A percentile compares a stretch with the other conserved stretches of the same genome.
These are phyloP conservation scores for Aspergillus sp. DNA, from an alignment of 2,329 filamentous ascomycete species.

Conservation along the genomic window DNA sequence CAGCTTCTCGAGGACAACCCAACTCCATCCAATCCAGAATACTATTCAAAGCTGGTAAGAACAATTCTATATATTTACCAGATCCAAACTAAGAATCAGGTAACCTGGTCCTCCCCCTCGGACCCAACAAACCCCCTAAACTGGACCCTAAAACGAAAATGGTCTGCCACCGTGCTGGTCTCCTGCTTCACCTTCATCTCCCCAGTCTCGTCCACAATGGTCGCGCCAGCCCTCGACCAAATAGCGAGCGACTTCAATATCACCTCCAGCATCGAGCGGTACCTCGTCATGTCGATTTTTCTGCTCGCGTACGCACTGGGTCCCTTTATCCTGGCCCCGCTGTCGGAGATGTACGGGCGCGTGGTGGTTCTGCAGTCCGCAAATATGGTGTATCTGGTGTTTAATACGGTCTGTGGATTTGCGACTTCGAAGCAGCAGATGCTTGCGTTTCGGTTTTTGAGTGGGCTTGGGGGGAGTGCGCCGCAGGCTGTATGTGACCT, in stretches of 20 bases:
- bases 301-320: slow-evolving; percentile 52
- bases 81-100: neutral
- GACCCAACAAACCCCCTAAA: slow-evolving; percentile 50
- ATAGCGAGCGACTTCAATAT: slow-evolving; percentile 57
- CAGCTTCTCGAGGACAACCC: too few species aligned
- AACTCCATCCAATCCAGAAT: neutral
- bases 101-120: slow-evolving; percentile 37
- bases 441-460: slow-evolving; percentile 57
- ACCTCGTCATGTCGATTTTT: slow-evolving; percentile 56
- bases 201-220: slow-evolving; percentile 63
- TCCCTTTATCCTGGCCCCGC: slow-evolving; percentile 17
- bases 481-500: slow-evolving; percentile 10
- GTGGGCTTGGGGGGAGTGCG: slow-evolving; percentile 58
- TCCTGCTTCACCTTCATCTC: slow-evolving; percentile 61
- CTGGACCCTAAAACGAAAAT: slow-evolving; percentile 58
- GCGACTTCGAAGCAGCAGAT: slow-evolving; percentile 32
- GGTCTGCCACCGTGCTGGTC: slow-evolving; percentile 55
- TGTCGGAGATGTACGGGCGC: slow-evolving; percentile 21
- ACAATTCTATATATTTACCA: neutral
- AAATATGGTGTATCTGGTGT: slow-evolving; percentile 18
- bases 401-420: slow-evolving; percentile 26
- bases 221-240: slow-evolving; percentile 50
- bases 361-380: slow-evolving; percentile 13
- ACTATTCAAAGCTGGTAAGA: neutral
- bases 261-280: slow-evolving; percentile 39